Conservation (phyloP, 495 filamentous ascomycete genomes). For the Penicillium waksmanii region DNA sequence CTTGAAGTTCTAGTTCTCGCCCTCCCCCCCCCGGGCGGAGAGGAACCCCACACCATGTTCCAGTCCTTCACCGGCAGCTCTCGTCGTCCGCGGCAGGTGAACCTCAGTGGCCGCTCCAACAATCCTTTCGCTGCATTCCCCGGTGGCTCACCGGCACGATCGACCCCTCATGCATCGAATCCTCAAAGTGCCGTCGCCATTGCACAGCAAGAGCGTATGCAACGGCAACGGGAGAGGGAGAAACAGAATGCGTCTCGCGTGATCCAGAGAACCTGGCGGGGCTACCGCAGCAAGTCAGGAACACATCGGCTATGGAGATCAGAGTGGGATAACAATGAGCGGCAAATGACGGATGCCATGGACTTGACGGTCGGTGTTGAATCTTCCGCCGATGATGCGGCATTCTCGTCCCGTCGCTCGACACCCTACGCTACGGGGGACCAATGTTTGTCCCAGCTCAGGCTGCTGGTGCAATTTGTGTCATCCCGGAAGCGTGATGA, state of each 20-base stretch:
- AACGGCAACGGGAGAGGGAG: constrained; percentile 81
- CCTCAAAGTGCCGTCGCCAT: constrained; percentile 77
- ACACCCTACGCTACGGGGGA: constrained; percentile 51
- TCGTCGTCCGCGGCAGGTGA: constrained; percentile 85
- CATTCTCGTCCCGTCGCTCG: constrained; percentile 21
- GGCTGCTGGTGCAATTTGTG: constrained; percentile 54
- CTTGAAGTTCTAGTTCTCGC: background rate
- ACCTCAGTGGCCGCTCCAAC: constrained; percentile 82
- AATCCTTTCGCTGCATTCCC: constrained; percentile 71
- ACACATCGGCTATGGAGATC: constrained; percentile 61
- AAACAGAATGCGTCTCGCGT: constrained; percentile 71
- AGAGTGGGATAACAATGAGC: constrained; percentile 65
- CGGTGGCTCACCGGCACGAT: constrained; percentile 33
- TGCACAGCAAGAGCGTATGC: constrained; percentile 80
- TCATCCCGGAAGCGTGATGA: constrained; percentile 40
- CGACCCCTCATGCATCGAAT: constrained; percentile 52
- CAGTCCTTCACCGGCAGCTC: constrained; percentile 87
- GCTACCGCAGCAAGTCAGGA: constrained; percentile 64
- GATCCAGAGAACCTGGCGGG: constrained; percentile 86
- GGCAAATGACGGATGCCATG: constrained; percentile 19
- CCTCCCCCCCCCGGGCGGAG: constrained; percentile 17
- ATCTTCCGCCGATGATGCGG: constrained; percentile 2
- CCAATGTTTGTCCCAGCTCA: constrained; percentile 51
- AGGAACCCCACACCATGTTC: constrained; percentile 65
- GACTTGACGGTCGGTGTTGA: constrained; percentile 9